Base-by-base conservation (phyloP, 1,139 yeast species). In the Pichia sp. region DNA sequence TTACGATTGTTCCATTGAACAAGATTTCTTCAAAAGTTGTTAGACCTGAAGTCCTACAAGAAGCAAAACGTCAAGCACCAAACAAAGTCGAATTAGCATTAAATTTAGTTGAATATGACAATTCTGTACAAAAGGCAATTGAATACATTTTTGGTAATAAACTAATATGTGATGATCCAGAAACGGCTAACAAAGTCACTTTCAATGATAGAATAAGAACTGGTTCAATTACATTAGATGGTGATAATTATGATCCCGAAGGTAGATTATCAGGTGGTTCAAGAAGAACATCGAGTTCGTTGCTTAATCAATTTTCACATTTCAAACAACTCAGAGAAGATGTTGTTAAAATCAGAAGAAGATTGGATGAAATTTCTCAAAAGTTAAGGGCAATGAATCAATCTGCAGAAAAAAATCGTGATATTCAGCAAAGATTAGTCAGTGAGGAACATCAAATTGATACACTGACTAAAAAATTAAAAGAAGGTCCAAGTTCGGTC, bases 231-330 rank as follows among this genome's bases (percentile, higher is more conserved):
- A 94, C 99, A 0, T 65, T 86, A 39, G 94, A 90, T 46, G 99
- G 98, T 43, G 98, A 92, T 66, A 77, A 84, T 12, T 94, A 90
- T 67, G 98, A 94, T 62, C 98, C 98, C 0, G 89, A 85, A 57
- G 99, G 99, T 15, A 88, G 95, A 23, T 70, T 94, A 38, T 86
- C 97, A 1, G 99, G 99, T 46, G 98, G 98, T n/a, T 82, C 95
- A 23, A 76, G 92, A 56, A 79, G 74, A 54, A 68, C 71, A 43
- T 73, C 79, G 15, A 72, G 77, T 7, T 77, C 89, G 0, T 66
- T 85, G 6, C 70, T 92, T 50, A 66, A 80, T 9, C 78, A 77
- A 45, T 78, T 90, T 62, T 95, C 85, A 59, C 77, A 78, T 53
- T 84, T 77, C 56, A 85, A 86, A 58, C 68, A 66, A n/a, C 61